A percentile compares a stretch with the other conserved stretches of the same genome.
phyloP scores from a whole-genome alignment of 148 eudicot species.

The Rhododendron simsii region DNA sequence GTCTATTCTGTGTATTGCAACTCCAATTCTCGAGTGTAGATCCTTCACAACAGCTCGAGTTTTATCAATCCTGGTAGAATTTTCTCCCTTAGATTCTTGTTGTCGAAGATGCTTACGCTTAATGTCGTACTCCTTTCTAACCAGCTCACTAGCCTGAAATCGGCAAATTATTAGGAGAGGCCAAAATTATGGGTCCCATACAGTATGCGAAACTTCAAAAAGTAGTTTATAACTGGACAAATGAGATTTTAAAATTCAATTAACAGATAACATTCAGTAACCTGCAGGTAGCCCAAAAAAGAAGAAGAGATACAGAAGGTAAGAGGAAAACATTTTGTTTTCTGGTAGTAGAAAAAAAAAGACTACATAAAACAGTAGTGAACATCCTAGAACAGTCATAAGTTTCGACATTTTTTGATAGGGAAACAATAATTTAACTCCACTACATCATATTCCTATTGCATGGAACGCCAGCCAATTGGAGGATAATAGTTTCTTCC shows the following conservation, averaged over 20 bases:
- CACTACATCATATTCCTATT: background rate
- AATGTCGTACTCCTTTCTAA: conserved; percentile 64
- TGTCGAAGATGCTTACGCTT: conserved; percentile 72
- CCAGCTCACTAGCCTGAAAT: conserved; percentile 76
- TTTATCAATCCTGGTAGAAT: conserved; percentile 49
- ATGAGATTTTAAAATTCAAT: background rate
- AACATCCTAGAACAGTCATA: background rate
- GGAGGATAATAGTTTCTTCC: background rate
- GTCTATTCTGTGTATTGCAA: conserved; percentile 84
- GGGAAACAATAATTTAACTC: background rate
- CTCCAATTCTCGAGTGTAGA: conserved; percentile 82
- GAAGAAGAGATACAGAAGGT: background rate
- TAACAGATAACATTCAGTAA: background rate
- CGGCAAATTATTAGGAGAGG: background rate
- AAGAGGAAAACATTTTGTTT: background rate
- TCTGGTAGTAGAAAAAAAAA: background rate
- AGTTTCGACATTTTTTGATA: background rate
- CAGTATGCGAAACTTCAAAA: background rate
- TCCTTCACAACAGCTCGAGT: conserved; percentile 93
- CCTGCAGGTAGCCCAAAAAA: background rate
- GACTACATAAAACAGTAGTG: background rate
- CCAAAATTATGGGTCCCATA: background rate
- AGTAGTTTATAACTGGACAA: background rate
- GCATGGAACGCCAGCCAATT: background rate
- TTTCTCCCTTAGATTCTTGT: conserved; percentile 69